Evolutionary conservation across 805 yeast genomes (phyloP).

Genomic region (Kuraishia ogatae): DNA sequence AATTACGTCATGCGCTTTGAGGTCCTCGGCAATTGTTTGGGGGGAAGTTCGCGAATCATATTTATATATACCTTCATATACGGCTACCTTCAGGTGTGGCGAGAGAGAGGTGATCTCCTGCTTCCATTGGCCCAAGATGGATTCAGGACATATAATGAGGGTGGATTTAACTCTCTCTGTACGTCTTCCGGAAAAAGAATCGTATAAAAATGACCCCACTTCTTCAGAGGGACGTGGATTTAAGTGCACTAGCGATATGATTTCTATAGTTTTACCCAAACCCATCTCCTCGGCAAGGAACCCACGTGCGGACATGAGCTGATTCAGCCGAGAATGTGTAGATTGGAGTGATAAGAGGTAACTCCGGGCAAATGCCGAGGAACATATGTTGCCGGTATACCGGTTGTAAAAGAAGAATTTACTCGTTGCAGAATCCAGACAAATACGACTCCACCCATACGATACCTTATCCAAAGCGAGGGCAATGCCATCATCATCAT

Average conservation of each 20-base stretch:
- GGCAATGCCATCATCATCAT: not conserved
- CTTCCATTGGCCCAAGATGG: slow-evolving; percentile 81
- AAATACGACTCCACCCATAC: slow-evolving; percentile 43
- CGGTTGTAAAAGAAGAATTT: slow-evolving; percentile 35
- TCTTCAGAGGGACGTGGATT: slow-evolving; percentile 41
- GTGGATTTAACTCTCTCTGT: slow-evolving; percentile 58
- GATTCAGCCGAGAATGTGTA: not conserved
- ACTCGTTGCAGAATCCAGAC: slow-evolving; percentile 2
- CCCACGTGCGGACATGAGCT: slow-evolving; percentile 37
- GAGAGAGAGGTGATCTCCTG: slow-evolving; percentile 57
- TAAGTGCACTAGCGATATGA: slow-evolving; percentile 52
- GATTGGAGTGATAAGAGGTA: slow-evolving; percentile 12
- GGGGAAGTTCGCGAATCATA: slow-evolving; percentile 23
- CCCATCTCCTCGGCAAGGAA: slow-evolving; percentile 96
- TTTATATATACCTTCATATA: slow-evolving; percentile 49
- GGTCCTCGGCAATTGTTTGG: slow-evolving; percentile 35
- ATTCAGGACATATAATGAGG: slow-evolving; percentile 76
- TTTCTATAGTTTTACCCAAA: slow-evolving; percentile 87
- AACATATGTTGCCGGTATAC: slow-evolving; percentile 38
- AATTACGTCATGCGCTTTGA: slow-evolving; percentile 65
- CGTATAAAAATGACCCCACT: slow-evolving; percentile 20
- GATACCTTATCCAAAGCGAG: slow-evolving; percentile 29
- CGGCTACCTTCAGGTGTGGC: slow-evolving; percentile 50
- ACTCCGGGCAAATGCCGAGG: slow-evolving; percentile 20
- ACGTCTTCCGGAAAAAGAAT: slow-evolving; percentile 31